Evolutionary conservation across 2,329 filamentous ascomycete genomes (phyloP).

Genomic region (Atkinsonella hypoxylon): DNA sequence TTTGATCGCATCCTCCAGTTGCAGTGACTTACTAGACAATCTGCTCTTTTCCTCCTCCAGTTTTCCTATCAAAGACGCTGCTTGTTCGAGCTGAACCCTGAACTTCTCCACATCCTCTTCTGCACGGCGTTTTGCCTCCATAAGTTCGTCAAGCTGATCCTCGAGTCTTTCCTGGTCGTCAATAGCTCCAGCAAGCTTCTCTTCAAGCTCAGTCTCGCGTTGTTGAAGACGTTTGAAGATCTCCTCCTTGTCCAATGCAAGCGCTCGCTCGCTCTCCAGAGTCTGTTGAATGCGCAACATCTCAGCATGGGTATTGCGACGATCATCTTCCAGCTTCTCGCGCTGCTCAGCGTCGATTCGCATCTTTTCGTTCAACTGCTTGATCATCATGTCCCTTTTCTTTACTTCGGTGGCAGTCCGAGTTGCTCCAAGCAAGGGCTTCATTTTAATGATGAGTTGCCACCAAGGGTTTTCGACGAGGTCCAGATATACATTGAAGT

Average conservation of each 20-base stretch:
- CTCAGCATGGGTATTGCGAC: slow-evolving; percentile 74
- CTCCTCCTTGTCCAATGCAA: slow-evolving; percentile 95
- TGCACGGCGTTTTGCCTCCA: slow-evolving; percentile 78
- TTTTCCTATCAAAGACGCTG: slow-evolving; percentile 71
- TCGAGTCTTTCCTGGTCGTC: slow-evolving; percentile 92
- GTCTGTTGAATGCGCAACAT: slow-evolving; percentile 86
- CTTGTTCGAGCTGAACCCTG: slow-evolving; percentile 79
- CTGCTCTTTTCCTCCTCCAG: slow-evolving; percentile 79
- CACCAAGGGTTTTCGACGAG: slow-evolving; percentile 95
- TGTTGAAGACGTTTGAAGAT: slow-evolving; percentile 94
- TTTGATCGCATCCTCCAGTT: slow-evolving; percentile 59
- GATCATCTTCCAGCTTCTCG: slow-evolving; percentile 78
- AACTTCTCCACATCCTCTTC: slow-evolving; percentile 75
- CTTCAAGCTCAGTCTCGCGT: slow-evolving; percentile 82
- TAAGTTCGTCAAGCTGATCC: slow-evolving; percentile 79
- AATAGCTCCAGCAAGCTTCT: slow-evolving; percentile 83
- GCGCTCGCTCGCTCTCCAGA: slow-evolving; percentile 86
- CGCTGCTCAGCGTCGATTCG: slow-evolving; percentile 61
- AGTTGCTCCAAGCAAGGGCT: slow-evolving; percentile 83
- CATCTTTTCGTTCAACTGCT: slow-evolving; percentile 75
- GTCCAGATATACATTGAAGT: slow-evolving; percentile 84
- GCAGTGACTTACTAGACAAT: slow-evolving; percentile 52
- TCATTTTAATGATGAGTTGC: slow-evolving; percentile 90
- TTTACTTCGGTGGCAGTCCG: slow-evolving; percentile 89
- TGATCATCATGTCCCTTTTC: slow-evolving; percentile 87